Evolutionary conservation across 2,329 filamentous ascomycete genomes (phyloP).

Genomic region (Colletotrichum gigasporum): DNA sequence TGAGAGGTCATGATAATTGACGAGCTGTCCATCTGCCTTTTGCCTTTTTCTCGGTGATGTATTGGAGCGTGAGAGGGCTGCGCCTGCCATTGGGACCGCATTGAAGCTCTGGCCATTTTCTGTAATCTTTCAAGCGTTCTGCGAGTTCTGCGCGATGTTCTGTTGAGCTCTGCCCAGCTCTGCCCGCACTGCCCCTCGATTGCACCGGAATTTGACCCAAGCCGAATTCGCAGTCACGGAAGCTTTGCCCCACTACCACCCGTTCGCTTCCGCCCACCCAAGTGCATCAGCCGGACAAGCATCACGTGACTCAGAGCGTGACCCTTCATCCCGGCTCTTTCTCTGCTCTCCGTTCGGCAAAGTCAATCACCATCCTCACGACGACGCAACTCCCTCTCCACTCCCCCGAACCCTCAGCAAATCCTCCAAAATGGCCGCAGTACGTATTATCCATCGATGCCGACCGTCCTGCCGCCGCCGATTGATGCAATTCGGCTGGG

Average conservation of each 20-base stretch:
- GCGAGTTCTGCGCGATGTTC: no score
- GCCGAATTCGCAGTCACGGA: not conserved
- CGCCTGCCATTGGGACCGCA: not conserved
- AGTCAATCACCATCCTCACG: conserved; percentile 56
- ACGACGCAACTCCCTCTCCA: conserved; percentile 59
- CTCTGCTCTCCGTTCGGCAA: conserved; percentile 50
- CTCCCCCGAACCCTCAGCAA: conserved; percentile 56
- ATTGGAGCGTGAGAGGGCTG: not conserved
- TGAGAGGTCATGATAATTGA: conserved; percentile 30
- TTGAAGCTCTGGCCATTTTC: no score
- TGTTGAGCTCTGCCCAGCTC: no score
- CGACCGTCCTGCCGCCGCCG: conserved; percentile 6
- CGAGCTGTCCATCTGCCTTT: not conserved
- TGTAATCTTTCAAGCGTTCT: no score
- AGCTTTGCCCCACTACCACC: conserved; percentile 25
- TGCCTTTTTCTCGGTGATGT: not conserved
- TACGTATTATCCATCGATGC: conserved; percentile 55
- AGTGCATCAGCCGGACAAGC: not conserved
- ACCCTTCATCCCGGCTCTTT: conserved; percentile 37
- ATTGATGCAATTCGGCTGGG: conserved; percentile 35
- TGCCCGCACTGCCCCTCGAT: conserved; percentile 30
- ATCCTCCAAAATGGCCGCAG: conserved; percentile 73
- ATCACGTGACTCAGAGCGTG: conserved; percentile 43
- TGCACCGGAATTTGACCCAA: conserved; percentile 3
- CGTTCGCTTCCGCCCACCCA: not conserved